Conservation (phyloP, 352 stramenopile species). For the Globisporangium camurandrum region DNA sequence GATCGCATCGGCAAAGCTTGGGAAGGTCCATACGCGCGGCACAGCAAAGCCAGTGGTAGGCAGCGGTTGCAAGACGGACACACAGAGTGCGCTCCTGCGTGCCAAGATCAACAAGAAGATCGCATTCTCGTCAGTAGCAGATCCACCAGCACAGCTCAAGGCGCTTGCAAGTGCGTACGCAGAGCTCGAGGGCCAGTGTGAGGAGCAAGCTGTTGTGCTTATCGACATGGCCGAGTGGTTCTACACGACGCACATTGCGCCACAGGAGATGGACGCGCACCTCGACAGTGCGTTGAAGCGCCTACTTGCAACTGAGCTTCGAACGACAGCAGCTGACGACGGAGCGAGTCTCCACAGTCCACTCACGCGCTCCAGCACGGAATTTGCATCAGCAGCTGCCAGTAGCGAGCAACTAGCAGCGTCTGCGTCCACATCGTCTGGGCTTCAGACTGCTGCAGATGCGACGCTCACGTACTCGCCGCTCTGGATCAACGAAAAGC, state of each 20-base stretch:
- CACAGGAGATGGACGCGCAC: conserved; percentile 44
- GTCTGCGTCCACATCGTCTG: neutral
- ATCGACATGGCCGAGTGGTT: conserved; percentile 86
- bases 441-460: conserved; percentile 4
- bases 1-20: conserved; percentile 52
- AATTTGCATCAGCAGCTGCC: neutral
- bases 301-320: conserved; percentile 32
- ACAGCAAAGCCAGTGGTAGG: conserved; percentile 2
- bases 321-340: too few species aligned
- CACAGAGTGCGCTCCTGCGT: conserved; percentile 36
- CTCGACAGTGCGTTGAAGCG: conserved; percentile 43
- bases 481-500: conserved; percentile 54
- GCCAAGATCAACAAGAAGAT: conserved; percentile 63
- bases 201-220: conserved; percentile 58
- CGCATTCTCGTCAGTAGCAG: conserved; percentile 49
- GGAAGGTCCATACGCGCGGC: conserved; percentile 20
- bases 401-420: neutral
- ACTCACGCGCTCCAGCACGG: neutral
- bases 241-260: conserved; percentile 54
- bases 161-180: conserved; percentile 44
- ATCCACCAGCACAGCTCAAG: conserved; percentile 52
- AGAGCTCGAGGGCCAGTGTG: conserved; percentile 41
- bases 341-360: conserved; percentile 9
- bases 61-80: conserved; percentile 21
- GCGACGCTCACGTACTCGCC: conserved; percentile 17